Base-by-base conservation (phyloP, 306 rosid species). In the Luffa acutangula region DNA sequence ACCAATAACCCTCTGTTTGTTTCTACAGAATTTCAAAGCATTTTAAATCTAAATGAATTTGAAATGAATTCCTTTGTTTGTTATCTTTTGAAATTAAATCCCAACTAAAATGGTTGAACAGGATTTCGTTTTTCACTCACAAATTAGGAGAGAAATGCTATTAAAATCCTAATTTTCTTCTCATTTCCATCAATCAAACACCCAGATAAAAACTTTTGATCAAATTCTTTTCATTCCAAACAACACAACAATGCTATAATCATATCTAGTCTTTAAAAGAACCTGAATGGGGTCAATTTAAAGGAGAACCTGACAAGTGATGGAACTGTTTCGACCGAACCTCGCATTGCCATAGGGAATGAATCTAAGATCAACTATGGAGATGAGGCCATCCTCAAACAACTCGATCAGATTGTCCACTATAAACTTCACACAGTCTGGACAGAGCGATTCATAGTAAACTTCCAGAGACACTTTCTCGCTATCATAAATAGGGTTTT, bases 371-470 rank as follows among this genome's bases (percentile, higher is more conserved):
- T 95, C 87, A 80, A 90, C 88, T 79, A 95, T 72, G 39, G 96
- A 76, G 75, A 85, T 51, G 10, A 95, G 90, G 20, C 89, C 97
- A 3, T 63, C 79, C 45, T 81, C 57, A 81, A 95, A 93, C 88
- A 95, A 72, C 89, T 90, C 77, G n/a, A 81, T 85, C 49, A 91
- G 88, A 83, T 88, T 75, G 83, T 90, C 86, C 63, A 87, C 80
- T 17, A 95, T 81, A 86, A 93, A 92, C 78, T 87, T 81, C 14
- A 89, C 87, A 45, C 97, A 84, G 84, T 85, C 86, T 6, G 98
- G 98, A 84, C 97, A 94, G 10, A 91, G 86, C 21, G 93, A 88
- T 84, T 95, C 97, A 21, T 95, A 93, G 88, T 91, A 93, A 34
- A 95, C 9, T 18, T 80, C 92, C 73, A 95, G 12, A 0, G 91